These are phyloP conservation scores for Chrysoporthe deuterocubensis DNA, from an alignment of 2,329 filamentous ascomycete species.

Conservation along the genomic window DNA sequence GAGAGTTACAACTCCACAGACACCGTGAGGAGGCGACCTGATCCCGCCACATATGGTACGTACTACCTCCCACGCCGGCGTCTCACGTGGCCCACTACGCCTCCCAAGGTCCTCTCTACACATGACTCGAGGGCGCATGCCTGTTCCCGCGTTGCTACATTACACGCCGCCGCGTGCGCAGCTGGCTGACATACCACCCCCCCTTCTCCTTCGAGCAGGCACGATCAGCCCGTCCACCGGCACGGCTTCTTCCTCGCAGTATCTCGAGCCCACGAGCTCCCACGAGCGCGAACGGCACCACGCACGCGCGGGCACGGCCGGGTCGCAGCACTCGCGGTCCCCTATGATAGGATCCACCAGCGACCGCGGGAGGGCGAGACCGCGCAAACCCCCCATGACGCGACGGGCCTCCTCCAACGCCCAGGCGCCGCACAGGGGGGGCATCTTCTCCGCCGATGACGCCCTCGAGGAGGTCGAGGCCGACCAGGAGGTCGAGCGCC, in stretches of 20 bases:
- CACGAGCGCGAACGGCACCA: conserved; percentile 39
- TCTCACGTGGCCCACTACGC: conserved; percentile 10
- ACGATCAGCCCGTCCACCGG: conserved; percentile 40
- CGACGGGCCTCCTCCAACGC: conserved; percentile 75
- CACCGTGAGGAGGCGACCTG: conserved; percentile 61
- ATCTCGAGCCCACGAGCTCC: conserved; percentile 29
- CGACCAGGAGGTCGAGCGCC: conserved; percentile 56
- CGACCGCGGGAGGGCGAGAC: conserved; percentile 55
- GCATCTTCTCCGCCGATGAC: conserved; percentile 90
- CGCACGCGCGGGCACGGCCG: conserved; percentile 46
- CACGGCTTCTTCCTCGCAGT: conserved; percentile 28
- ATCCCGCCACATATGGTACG: conserved; percentile 59
- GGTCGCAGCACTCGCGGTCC: conserved; percentile 41
- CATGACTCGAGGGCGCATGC: background rate
- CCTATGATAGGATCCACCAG: conserved; percentile 50
- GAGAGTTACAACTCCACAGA: conserved; percentile 64
- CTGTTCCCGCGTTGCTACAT: conserved; percentile 8
- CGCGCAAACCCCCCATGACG: conserved; percentile 73
- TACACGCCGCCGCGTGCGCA: conserved; percentile 11
- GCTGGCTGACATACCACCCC: conserved; percentile 28
- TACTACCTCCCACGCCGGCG: conserved; percentile 29
- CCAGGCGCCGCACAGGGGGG: conserved; percentile 76
- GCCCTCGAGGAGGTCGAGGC: conserved; percentile 79
- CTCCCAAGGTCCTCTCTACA: conserved; percentile 10
- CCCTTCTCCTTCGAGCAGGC: conserved; percentile 34